Conservation (phyloP, 2,329 filamentous ascomycete species). For the Pseudogymnoascus sp. region DNA sequence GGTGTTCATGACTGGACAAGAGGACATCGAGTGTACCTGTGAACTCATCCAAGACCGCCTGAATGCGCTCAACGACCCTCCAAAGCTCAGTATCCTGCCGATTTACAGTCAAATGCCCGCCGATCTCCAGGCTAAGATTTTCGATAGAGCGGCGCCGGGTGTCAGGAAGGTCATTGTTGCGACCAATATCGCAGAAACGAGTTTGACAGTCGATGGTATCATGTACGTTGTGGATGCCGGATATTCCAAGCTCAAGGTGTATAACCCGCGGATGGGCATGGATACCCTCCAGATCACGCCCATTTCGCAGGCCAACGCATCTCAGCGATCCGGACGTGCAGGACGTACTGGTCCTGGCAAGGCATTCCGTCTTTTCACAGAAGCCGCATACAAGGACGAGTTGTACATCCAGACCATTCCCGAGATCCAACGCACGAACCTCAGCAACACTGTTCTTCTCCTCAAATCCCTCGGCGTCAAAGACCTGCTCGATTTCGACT, state of each 20-base stretch:
- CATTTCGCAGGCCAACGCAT: slow-evolving; percentile 92
- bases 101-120: slow-evolving; percentile 99
- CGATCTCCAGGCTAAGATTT: slow-evolving; percentile 95
- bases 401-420: slow-evolving; percentile 95
- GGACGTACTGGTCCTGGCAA: slow-evolving; percentile 93
- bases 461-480: slow-evolving; percentile 92
- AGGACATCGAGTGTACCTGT: slow-evolving; percentile 96
- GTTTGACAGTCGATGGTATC: slow-evolving; percentile 95
- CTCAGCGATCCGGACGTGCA: slow-evolving; percentile 85
- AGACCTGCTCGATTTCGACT: slow-evolving; percentile 92
- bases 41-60: slow-evolving; percentile 84
- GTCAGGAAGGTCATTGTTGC: slow-evolving; percentile 97
- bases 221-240: slow-evolving; percentile 98
- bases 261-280: slow-evolving; percentile 99
- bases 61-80: slow-evolving; percentile 83
- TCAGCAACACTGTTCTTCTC: slow-evolving; percentile 88
- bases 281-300: slow-evolving; percentile 96
- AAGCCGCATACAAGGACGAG: slow-evolving; percentile 91
- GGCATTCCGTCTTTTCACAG: slow-evolving; percentile 87
- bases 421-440: slow-evolving; percentile 93
- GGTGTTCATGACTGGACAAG: slow-evolving; percentile 98
- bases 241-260: slow-evolving; percentile 96
- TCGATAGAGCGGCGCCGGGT: slow-evolving; percentile 81
- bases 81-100: slow-evolving; percentile 86
- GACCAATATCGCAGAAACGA: slow-evolving; percentile 97